A percentile compares a stretch with the other conserved stretches of the same genome.
phyloP scores from a whole-genome alignment of 129 eudicot genomes.

The sunflower (Helianthus annuus) region DNA sequence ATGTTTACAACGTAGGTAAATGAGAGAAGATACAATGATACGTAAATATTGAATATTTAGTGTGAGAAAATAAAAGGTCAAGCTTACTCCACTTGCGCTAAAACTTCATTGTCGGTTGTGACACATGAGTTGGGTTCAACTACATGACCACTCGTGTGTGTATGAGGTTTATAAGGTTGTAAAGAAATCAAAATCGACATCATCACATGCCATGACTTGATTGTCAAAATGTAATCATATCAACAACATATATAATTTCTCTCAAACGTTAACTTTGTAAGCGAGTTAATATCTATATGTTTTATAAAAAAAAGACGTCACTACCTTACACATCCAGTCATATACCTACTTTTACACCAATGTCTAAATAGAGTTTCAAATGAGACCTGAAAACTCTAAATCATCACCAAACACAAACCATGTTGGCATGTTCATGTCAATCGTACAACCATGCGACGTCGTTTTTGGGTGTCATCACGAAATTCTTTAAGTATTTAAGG shows the following conservation, averaged over 20 bases:
- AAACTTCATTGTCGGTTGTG: neutral
- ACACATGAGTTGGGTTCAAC: conserved; percentile 1
- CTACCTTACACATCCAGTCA: neutral
- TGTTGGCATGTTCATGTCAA: neutral
- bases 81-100: neutral
- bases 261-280: neutral
- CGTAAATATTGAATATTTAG: neutral
- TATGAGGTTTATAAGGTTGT: neutral
- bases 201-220: neutral
- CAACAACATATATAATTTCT: neutral
- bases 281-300: neutral
- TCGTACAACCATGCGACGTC: neutral
- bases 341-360: neutral
- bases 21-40: neutral
- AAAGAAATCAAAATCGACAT: neutral
- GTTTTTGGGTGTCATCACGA: neutral
- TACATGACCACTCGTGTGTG: neutral
- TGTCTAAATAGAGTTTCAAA: no score
- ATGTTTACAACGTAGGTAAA: neutral
- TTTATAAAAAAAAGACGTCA: neutral
- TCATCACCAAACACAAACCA: no score
- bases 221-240: neutral
- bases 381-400: no score
- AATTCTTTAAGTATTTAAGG: neutral
- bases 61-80: neutral